Percentiles rank a stretch among this genome's conserved stretches.
phyloP scores from a whole-genome alignment of 2,329 filamentous ascomycete species.

The Ramichloridium luteum region DNA sequence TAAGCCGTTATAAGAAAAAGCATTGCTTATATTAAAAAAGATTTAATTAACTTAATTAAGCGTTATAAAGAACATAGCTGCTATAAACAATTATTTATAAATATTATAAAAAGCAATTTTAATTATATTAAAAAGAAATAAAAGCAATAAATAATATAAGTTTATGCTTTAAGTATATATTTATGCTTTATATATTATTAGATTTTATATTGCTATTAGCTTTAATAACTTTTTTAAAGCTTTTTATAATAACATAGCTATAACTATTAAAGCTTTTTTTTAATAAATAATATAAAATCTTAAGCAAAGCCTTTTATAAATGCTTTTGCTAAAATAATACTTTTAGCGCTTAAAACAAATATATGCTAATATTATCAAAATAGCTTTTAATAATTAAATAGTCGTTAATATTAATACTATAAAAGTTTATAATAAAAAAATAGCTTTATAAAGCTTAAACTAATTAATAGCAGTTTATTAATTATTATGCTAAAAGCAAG shows the following conservation, averaged over 20 bases:
- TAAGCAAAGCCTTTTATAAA: background rate
- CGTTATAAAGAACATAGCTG: background rate
- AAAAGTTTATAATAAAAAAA: too few relatives aligned
- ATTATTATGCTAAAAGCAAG: too few relatives aligned
- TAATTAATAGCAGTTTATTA: too few relatives aligned
- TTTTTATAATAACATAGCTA: background rate
- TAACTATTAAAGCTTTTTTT: background rate
- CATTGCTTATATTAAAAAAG: background rate
- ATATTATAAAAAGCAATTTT: conserved; percentile 1
- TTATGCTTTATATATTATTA: background rate
- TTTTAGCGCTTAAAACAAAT: background rate
- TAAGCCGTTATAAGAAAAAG: background rate
- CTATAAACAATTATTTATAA: too few relatives aligned
- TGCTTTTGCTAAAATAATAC: background rate
- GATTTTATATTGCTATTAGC: background rate
- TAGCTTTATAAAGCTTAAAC: too few relatives aligned
- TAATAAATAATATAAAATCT: background rate
- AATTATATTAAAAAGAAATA: conserved; percentile 1
- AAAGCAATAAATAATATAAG: too few relatives aligned
- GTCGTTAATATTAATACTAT: too few relatives aligned
- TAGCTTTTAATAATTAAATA: too few relatives aligned
- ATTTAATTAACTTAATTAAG: background rate
- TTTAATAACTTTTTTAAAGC: background rate
- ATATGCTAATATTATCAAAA: too few relatives aligned
- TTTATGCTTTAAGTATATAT: too few relatives aligned